Conservation (phyloP, 805 yeast species). For the Yarrowia bubula region DNA sequence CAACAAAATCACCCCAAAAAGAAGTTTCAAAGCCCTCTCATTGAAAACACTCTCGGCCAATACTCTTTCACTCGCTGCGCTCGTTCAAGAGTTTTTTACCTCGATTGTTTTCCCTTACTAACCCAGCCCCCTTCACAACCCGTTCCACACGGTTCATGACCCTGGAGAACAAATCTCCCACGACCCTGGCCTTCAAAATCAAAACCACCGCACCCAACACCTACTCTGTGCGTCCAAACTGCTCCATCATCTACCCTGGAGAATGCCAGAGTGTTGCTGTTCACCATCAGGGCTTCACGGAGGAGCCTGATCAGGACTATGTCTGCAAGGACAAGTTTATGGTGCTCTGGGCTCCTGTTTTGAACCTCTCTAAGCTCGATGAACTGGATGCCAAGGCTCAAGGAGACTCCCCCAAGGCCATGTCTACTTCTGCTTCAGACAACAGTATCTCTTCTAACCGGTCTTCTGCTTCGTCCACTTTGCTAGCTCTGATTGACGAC, state of each 20-base stretch:
- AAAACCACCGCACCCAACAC: constrained; percentile 97
- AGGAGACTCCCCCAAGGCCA: background rate
- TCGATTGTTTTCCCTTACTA: background rate
- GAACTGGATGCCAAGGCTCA: background rate
- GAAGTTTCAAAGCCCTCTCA: too few species aligned
- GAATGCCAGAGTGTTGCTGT: constrained; percentile 67
- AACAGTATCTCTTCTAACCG: constrained; percentile 15
- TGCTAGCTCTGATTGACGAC: constrained; percentile 20
- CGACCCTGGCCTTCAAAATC: constrained; percentile 81
- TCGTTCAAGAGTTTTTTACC: too few species aligned
- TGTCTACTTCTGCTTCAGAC: constrained; percentile 2
- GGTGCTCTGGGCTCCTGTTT: constrained; percentile 48
- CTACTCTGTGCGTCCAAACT: constrained; percentile 94
- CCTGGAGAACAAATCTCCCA: constrained; percentile 22
- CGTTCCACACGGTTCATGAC: constrained; percentile 27
- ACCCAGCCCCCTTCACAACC: constrained; percentile 23
- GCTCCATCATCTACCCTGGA: constrained; percentile 77
- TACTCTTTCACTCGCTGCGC: too few species aligned
- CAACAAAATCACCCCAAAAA: too few species aligned
- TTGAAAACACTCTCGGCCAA: too few species aligned
- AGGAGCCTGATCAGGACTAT: constrained; percentile 69
- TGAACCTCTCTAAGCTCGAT: constrained; percentile 14
- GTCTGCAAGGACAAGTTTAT: constrained; percentile 91
- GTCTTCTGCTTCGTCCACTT: constrained; percentile 9
- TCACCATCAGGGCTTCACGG: constrained; percentile 77